Base-by-base conservation (phyloP, 169 alveolate species). In the Blepharisma undulans region DNA sequence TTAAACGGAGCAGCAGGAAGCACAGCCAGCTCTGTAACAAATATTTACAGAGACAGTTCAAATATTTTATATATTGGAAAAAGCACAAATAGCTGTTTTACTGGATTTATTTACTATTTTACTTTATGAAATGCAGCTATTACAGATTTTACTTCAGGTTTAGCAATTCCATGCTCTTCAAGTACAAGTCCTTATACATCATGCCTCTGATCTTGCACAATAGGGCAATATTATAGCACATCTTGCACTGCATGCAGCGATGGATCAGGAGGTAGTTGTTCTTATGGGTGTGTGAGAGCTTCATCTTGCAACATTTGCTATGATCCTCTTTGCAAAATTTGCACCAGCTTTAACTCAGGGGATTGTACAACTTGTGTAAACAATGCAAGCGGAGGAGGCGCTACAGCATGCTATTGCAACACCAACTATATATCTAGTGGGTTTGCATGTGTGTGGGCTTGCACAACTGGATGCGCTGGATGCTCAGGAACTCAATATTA, bases 271-370 rank as follows among this genome's bases (percentile, higher is more conserved):
- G 66, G 66, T 5, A 48, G 66, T 18, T 48, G 66, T 18, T 48
- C 66, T 10, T 48, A 48, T 48, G 66, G 66, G 14, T 48, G 66
- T 5, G 66, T 48, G 14, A 48, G 12, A 48, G 66, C 66, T 48
- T 48, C 66, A 48, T 48, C 66, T 48, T 78, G 86, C 86, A 78
- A 78, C 27, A 27, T 82, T 82, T 82, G 89, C 34, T 22, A 32
- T 21, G 76, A 82, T 59, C 74, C 33, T 2, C 27, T 32, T n/a
- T 82, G 89, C n/a, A n/a, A 32, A 5, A 60, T 27, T 18, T 82
- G 89, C 22, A 19, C 72, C 2, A 72, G 60, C 36, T 82, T 82
- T 48, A 48, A 48, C 36, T 29, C 86, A 29, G 61, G 72, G 12
- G 25, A 27, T 78, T 78, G 86, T 6, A 32, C 34, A 0, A 1